phyloP scores from a whole-genome alignment of 169 alveolate species.

The Plasmodium blacklocki region DNA sequence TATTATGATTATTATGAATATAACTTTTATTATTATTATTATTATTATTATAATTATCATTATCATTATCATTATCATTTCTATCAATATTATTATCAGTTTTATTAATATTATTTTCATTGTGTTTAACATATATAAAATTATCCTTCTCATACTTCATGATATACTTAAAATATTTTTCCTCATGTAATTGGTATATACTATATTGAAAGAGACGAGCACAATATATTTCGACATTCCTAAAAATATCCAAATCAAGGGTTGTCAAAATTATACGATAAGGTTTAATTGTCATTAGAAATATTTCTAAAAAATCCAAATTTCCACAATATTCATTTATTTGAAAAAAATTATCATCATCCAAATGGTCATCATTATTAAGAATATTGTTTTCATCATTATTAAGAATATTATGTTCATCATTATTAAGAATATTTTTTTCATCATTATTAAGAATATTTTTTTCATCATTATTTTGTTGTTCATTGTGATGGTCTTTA shows the following conservation, averaged over 20 bases:
- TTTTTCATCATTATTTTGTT: background rate
- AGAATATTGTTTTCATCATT: no score
- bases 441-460: no score
- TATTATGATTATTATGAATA: background rate
- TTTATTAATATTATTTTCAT: background rate
- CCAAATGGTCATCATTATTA: background rate
- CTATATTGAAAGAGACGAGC: constrained; percentile 41
- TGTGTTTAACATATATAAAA: constrained; percentile 46
- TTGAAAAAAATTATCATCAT: constrained; percentile 34
- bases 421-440: background rate
- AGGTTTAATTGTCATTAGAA: constrained; percentile 53
- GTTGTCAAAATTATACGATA: constrained; percentile 56
- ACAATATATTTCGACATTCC: constrained; percentile 72
- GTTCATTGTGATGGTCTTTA: background rate
- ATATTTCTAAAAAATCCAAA: constrained; percentile 53
- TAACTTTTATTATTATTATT: background rate
- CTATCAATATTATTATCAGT: background rate
- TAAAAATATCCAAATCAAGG: constrained; percentile 39
- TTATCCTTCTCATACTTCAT: constrained; percentile 54
- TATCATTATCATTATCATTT: background rate
- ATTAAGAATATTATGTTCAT: no score
- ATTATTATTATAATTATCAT: background rate
- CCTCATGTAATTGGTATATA: constrained; percentile 15
- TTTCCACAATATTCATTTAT: constrained; percentile 76
- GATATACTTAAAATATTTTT: constrained; percentile 22